Base-by-base conservation (phyloP, 306 rosid species). In the Rosa lucieae region DNA sequence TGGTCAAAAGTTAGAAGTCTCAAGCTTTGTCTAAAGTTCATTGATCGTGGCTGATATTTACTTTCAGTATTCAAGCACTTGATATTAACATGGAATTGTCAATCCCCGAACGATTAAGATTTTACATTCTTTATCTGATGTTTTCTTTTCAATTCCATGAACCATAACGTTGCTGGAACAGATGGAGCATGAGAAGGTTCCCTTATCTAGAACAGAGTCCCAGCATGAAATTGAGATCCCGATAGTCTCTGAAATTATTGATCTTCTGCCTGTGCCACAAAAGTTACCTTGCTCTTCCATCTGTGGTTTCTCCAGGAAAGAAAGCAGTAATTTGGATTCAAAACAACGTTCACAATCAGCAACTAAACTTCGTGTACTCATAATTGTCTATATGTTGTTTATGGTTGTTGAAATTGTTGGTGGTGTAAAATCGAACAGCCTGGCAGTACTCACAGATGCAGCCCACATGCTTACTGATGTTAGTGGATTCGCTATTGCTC, bases 401-500 rank as follows among this genome's bases (percentile, higher is more conserved):
- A 89, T 90, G 92, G 70, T 86, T 42, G 94, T 91, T 56, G 98
- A 95, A 82, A 70, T 87, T 71, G 72, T 90, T 67, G 99, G 99
- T 61, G 99, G 99, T 65, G 9, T 91, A 72, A 93, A 86, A 87
- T 87, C 99, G 77, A 91, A 93, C 76, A 95, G 99, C 84, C 89
- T 93, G 37, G 88, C 98, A 9, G 91, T 95, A 65, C 82, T 93
- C 48, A 86, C 94, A 11, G 98, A 95, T 85, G 99, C 99, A 70
- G 97, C 89, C 7, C 99, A 95, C 85, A 86, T 95, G 88, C 92
- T 95, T 23, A 87, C 96, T 70, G 97, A 95, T 77, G 88, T 93
- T 58, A 88, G 87, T 23, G 97, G 99, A 55, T 95, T 95, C 78
- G 74, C 85, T 10, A 80, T 93, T 79, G 90, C 99, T 67, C 97